Base-by-base conservation (phyloP, 2,329 filamentous ascomycete species). In the Pseudocercospora crystallina region DNA sequence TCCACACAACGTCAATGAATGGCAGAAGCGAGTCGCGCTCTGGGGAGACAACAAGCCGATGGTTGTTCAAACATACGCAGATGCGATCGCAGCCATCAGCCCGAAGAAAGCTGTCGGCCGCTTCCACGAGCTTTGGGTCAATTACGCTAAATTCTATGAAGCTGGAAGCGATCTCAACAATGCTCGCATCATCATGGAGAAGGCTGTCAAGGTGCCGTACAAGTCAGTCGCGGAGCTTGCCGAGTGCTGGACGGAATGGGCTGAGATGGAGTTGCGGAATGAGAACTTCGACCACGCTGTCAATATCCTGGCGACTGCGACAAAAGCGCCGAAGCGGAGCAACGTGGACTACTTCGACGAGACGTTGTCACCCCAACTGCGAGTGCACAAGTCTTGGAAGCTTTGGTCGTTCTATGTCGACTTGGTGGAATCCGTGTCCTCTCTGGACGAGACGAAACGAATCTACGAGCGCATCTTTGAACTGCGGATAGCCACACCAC, bases 321-420 rank as follows among this genome's bases (percentile, higher is more conserved):
- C 94, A 5, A 91, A 96, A 69, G 89, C 94, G n/a, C 91, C 94
- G 0, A 97, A 97, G 71, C 80, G 90, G 59, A 96, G 92, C n/a
- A 95, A 85, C 2, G 90, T 99, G n/a, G 94, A 99, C 74, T 99
- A 97, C 69, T 99, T 97, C 65, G 94, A 99, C 68, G 95, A 99
- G 68, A 90, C 83, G 0, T 76, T 99, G 5, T 90, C 90, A 1
- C 92, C 94, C 3, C 94, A 99, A 69, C 94, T 97, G 74, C 83
- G 95, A 56, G 89, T 99, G 2, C 94, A 99, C 75, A 99, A 99
- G 78, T 96, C 90, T 68, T 99, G 94, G 94, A 99, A 97, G 70
- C 75, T 99, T 9, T 99, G 94, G 94, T 96, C 90, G 72, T 99
- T 99, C 76, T 99, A 99, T 64, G 91, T 99, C 35, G 94, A 99